Evolutionary conservation across 2,329 filamentous ascomycete species (phyloP).

Genomic region (Colletotrichum graminicola): DNA sequence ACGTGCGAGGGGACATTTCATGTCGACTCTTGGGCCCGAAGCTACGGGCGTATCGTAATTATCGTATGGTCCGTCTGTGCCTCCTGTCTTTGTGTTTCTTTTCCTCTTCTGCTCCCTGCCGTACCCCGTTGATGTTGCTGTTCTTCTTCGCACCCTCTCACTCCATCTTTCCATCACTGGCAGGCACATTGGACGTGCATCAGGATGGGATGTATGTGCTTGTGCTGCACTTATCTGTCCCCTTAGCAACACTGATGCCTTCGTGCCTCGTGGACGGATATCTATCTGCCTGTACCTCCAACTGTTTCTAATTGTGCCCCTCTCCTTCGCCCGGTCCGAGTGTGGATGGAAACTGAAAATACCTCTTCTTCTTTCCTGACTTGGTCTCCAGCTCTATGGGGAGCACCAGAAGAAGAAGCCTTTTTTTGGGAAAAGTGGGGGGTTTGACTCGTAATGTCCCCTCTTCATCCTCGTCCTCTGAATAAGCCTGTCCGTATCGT

Average conservation of each 20-base stretch:
- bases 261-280: not conserved
- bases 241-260: not conserved
- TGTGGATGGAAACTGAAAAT: slow-evolving; percentile 19
- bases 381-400: slow-evolving; percentile 23
- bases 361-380: slow-evolving; percentile 11
- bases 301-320: slow-evolving; percentile 2
- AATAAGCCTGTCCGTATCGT: slow-evolving; percentile 7
- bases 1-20: slow-evolving; percentile 16
- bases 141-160: not conserved
- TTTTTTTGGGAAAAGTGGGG: slow-evolving; percentile 26
- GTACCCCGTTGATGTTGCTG: not conserved
- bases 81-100: slow-evolving; percentile 8
- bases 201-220: not conserved
- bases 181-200: not conserved
- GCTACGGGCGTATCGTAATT: slow-evolving; percentile 24
- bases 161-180: not conserved
- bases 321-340: not conserved
- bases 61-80: slow-evolving; percentile 6
- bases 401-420: slow-evolving; percentile 17
- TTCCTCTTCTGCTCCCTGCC: slow-evolving; percentile 8
- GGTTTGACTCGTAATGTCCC: slow-evolving; percentile 35
- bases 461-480: slow-evolving; percentile 2
- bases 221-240: not conserved
- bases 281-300: slow-evolving; percentile 10
- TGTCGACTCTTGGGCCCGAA: slow-evolving; percentile 20